Conservation (phyloP, 2,329 filamentous ascomycete species). For the Diaporthe ampelina region DNA sequence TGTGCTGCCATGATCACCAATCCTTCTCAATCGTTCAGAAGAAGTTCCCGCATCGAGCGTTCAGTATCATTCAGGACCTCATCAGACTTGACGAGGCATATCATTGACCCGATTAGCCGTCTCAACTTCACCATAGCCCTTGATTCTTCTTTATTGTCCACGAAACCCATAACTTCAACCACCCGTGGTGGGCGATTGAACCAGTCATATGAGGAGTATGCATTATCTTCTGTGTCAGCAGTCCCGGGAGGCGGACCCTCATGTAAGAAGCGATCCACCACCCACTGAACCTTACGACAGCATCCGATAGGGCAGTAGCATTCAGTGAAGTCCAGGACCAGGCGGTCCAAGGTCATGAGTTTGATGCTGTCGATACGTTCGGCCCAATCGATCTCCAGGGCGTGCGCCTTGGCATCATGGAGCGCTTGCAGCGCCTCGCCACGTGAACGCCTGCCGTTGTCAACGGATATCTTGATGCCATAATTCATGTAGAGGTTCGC, state of each 20-base stretch:
- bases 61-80: too few relatives aligned
- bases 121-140: not conserved
- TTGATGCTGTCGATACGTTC: constrained; percentile 35
- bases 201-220: constrained; percentile 19
- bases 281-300: constrained; percentile 37
- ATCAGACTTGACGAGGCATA: not conserved
- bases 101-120: not conserved
- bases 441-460: not conserved
- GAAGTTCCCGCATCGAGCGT: too few relatives aligned
- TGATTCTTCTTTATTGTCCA: not conserved
- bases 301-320: constrained; percentile 34
- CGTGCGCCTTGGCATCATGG: constrained; percentile 6
- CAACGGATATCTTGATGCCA: not conserved
- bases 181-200: not conserved
- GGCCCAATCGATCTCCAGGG: constrained; percentile 15
- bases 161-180: constrained; percentile 26
- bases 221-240: not conserved
- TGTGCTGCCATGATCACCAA: not conserved
- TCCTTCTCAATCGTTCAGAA: too few relatives aligned
- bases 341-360: constrained; percentile 32
- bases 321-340: constrained; percentile 30
- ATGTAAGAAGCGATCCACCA: constrained; percentile 14
- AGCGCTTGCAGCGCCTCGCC: constrained; percentile 4
- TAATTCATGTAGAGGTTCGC: not conserved
- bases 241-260: constrained; percentile 10